A percentile compares a stretch with the other conserved stretches of the same genome.
Conservation (phyloP, 2,329 filamentous ascomycete genomes). For the Aureobasidium sp. region DNA sequence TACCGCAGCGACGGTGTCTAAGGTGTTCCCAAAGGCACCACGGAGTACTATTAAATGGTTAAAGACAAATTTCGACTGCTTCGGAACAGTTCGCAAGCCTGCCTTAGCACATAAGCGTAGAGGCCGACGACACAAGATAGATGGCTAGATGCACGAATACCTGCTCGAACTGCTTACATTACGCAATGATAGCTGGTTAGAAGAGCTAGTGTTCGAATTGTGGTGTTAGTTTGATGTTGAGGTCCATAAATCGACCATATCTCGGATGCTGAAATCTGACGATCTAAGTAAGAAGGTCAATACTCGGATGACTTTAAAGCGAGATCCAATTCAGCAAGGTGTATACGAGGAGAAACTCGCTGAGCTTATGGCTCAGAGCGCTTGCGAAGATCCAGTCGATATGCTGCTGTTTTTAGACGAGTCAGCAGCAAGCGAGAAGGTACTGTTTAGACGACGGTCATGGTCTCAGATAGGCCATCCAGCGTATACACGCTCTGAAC, state of each 20-base stretch:
- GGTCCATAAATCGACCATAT: background rate
- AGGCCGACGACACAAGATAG: background rate
- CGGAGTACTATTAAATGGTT: background rate
- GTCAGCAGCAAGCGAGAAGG: too few relatives aligned
- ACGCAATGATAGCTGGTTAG: background rate
- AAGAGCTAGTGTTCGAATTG: background rate
- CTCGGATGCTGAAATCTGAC: background rate
- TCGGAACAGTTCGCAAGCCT: background rate
- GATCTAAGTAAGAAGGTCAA: background rate
- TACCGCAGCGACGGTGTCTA: background rate
- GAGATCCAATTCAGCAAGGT: background rate
- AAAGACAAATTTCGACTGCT: background rate
- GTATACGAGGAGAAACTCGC: too few relatives aligned
- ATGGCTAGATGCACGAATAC: background rate
- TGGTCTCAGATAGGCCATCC: background rate
- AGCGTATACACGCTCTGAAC: background rate
- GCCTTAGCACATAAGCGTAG: background rate
- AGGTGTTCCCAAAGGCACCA: background rate
- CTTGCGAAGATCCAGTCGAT: background rate
- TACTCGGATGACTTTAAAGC: background rate
- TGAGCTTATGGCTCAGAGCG: background rate
- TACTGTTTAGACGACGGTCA: too few relatives aligned
- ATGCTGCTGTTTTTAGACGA: background rate
- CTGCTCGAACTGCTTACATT: background rate
- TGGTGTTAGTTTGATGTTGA: background rate